Evolutionary conservation across 2,329 filamentous ascomycete genomes (phyloP), one percentile per base, ranked within the genome.

Genomic region (Mariannaea sp.): DNA sequence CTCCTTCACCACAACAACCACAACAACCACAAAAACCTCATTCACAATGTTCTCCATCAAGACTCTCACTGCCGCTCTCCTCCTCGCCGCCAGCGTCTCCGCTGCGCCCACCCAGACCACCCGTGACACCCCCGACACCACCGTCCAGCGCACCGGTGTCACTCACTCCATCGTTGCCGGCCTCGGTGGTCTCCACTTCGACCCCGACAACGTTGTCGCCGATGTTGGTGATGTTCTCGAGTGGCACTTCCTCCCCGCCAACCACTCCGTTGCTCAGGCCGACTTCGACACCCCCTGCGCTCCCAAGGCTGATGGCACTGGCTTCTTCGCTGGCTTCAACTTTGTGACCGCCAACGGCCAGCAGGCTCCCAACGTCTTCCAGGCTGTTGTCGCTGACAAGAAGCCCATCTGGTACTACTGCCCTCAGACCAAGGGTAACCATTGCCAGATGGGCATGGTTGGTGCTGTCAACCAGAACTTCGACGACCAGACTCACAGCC

Each of bases 201-300:
- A 75, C 42, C 82, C 82, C 1, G 71, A 77, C 56, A 77, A 74
- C 57, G 70, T 82, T 33, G 74, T 73, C 3, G 81, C 80, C 14
- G 66, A 71, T 9, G 52, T 75, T 7, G 81, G 80, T 53, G 78
- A 81, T 55, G 58, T 78, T 4, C 66, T 84, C 52, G 79, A 83
- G 70, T 84, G 77, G 72, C 77, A 80, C 63, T 84, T 79, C 73
- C 76, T 75, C 57, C 75, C 80, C 7, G 65, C 60, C 53, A 80
- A 78, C 70, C 81, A 83, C 74, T 75, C 75, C 14, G 71, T 83
- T 35, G 73, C 62, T 2, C 69, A 77, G 65, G 75, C 74, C 30
- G 70, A 64, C 64, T 78, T 78, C 55, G 71, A 56, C 46, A 58
- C 70, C 38, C 76, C 76, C 17, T 80, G 78, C 69, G 12, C 66